Percentiles rank a stretch among this genome's conserved stretches.
phyloP scores from a whole-genome alignment of 306 rosid genomes.

The Geum urbanum region DNA sequence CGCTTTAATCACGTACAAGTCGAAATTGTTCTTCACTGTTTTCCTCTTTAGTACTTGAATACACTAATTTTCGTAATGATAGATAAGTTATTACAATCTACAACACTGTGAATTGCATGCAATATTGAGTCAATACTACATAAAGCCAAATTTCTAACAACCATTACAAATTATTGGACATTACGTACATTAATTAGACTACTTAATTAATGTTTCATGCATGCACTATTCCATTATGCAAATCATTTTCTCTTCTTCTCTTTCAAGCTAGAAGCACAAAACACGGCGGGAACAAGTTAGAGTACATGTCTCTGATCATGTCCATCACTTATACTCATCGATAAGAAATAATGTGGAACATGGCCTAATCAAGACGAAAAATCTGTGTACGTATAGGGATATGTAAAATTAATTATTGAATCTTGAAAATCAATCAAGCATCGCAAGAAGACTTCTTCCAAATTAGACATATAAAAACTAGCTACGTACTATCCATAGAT shows the following conservation, averaged over 20 bases:
- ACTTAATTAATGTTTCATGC: neutral
- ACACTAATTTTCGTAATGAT: too few relatives aligned
- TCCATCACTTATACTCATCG: neutral
- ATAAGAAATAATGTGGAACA: conserved; percentile 1
- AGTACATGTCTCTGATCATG: conserved; percentile 20
- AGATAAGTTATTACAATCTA: too few relatives aligned
- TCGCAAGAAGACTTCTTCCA: conserved; percentile 15
- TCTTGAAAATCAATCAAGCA: conserved; percentile 35
- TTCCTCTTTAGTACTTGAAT: too few relatives aligned
- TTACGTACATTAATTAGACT: too few relatives aligned
- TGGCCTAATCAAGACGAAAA: conserved; percentile 2
- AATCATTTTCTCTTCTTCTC: neutral
- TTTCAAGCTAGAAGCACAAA: conserved; percentile 12
- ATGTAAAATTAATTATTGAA: neutral
- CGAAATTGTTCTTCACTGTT: too few relatives aligned
- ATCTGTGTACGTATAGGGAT: conserved; percentile 16
- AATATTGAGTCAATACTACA: too few relatives aligned
- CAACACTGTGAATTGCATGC: too few relatives aligned
- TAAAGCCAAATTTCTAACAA: too few relatives aligned
- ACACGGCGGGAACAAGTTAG: conserved; percentile 15
- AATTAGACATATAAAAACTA: too few relatives aligned
- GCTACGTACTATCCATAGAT: too few relatives aligned
- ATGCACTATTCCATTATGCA: neutral
- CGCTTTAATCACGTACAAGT: too few relatives aligned
- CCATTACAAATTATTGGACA: too few relatives aligned